A percentile compares a stretch with the other conserved stretches of the same genome.
phyloP scores from a whole-genome alignment of 169 alveolate species.

The Eimeria necatrix region DNA sequence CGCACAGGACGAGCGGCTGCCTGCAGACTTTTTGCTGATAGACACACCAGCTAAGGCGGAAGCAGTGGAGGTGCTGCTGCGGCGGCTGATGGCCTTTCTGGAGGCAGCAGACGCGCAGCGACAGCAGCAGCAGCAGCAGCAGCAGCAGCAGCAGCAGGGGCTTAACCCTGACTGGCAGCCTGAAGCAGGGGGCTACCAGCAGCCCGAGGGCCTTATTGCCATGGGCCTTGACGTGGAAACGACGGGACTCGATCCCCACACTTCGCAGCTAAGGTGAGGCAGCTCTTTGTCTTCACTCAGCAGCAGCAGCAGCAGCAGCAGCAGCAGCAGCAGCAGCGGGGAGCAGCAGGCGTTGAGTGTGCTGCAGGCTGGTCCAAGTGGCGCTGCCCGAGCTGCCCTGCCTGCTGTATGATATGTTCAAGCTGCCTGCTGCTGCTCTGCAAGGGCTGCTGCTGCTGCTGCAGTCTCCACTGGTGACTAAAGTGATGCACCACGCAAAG shows the following conservation, averaged over 20 bases:
- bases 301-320: slow-evolving; percentile 58
- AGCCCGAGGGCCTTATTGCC: slow-evolving; percentile 19
- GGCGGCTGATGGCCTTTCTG: slow-evolving; percentile 20
- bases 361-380: slow-evolving; percentile 76
- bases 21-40: slow-evolving; percentile 1
- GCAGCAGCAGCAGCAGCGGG: background rate
- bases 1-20: background rate
- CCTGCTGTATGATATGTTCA: slow-evolving; percentile 46
- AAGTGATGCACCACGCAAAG: slow-evolving; percentile 91
- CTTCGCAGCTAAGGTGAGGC: slow-evolving; percentile 78
- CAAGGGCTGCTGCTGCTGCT: slow-evolving; percentile 65
- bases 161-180: slow-evolving; percentile 43
- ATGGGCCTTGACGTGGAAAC: slow-evolving; percentile 89
- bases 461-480: slow-evolving; percentile 81
- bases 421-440: slow-evolving; percentile 32
- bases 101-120: slow-evolving; percentile 29
- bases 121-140: slow-evolving; percentile 76
- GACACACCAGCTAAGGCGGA: slow-evolving; percentile 12
- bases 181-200: slow-evolving; percentile 18
- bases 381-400: slow-evolving; percentile 77
- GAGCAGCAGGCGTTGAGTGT: background rate
- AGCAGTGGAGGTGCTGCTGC: slow-evolving; percentile 23
- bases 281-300: background rate
- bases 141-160: slow-evolving; percentile 65
- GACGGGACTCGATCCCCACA: slow-evolving; percentile 89